Base-by-base conservation (phyloP, 78 protist species). In the Speleostelium caveatum region DNA sequence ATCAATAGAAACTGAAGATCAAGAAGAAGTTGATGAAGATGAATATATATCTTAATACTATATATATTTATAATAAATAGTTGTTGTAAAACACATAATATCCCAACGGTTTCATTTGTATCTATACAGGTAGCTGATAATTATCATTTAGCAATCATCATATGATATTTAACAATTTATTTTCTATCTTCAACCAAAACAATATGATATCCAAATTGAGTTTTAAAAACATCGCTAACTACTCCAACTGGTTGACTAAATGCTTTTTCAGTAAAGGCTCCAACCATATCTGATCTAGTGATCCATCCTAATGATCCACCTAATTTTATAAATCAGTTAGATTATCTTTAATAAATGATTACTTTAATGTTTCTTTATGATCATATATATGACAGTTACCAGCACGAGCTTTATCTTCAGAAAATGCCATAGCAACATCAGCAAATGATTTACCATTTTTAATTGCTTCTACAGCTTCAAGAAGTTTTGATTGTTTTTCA, bases 221-320 rank as follows among this genome's bases (percentile, higher is more conserved):
- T 63, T 30, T 24, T 24, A 35, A 32, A 12, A n/a, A 4, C 16
- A 41, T 61, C 87, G 16, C 49, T 32, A 24, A 69, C 59, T n/a
- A 79, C 87, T 21, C 76, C 76, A 58, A 79, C 49, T 38, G 87
- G 87, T 58, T 62, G 69, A 38, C 22, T 56, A 55, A 79, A 79
- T 1, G 87, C 87, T 79, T 45, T 79, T 16, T 79, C 87, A 22
- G 75, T 38, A 19, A 79, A 79, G 22, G 71, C 69, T 16, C 55
- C 73, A 28, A 62, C 73, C 69, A 79, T 59, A 38, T 51, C 63
- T 22, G 61, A 72, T 68, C 87, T 68, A 2, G 14, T 5, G 3
- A 62, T 62, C 42, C 55, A 79, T 0, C 87, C 87, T 38, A 79
- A 62, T 35, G 33, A n/a, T 10, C 87, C 87, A 35, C 74, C 71